These are phyloP conservation scores for thale cress (Arabidopsis thaliana) DNA, from an alignment of 345 rosid species.

Conservation along the genomic window DNA sequence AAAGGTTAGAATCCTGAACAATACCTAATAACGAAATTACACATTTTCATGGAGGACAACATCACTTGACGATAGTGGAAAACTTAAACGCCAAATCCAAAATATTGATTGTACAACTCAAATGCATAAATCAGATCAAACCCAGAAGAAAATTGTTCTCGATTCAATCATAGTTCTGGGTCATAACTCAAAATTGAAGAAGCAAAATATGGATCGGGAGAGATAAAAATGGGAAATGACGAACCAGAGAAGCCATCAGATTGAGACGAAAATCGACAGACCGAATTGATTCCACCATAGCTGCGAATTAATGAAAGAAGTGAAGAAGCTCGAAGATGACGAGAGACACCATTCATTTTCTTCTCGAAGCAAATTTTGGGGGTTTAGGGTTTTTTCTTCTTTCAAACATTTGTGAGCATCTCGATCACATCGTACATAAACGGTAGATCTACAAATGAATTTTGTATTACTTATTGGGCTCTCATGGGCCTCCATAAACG, in stretches of 20 bases:
- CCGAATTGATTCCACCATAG: constrained; percentile 36
- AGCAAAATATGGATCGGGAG: neutral
- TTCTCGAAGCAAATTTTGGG: constrained; percentile 9
- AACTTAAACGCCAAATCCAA: neutral
- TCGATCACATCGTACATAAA: neutral
- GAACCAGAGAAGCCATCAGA: constrained; percentile 48
- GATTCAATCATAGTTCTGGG: neutral
- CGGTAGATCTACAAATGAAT: constrained; percentile 10
- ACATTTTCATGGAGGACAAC: neutral
- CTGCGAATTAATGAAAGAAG: constrained; percentile 42
- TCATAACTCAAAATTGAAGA: neutral
- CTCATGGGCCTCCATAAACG: neutral
- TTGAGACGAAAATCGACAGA: constrained; percentile 26
- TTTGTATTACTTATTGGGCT: constrained; percentile 13
- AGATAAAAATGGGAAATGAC: constrained; percentile 5
- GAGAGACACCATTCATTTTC: constrained; percentile 46
- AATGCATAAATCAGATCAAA: neutral
- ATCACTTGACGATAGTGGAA: constrained; percentile 2
- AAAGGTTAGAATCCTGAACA: neutral
- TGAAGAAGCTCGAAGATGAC: constrained; percentile 44
- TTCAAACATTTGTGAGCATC: neutral
- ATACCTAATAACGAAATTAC: neutral
- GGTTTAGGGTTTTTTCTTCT: constrained; percentile 42
- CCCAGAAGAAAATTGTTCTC: neutral
- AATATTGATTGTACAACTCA: neutral